Evolutionary conservation across 306 rosid genomes (phyloP), one percentile per base, ranked within the genome.

Genomic region (Dalbergia oliveri): DNA sequence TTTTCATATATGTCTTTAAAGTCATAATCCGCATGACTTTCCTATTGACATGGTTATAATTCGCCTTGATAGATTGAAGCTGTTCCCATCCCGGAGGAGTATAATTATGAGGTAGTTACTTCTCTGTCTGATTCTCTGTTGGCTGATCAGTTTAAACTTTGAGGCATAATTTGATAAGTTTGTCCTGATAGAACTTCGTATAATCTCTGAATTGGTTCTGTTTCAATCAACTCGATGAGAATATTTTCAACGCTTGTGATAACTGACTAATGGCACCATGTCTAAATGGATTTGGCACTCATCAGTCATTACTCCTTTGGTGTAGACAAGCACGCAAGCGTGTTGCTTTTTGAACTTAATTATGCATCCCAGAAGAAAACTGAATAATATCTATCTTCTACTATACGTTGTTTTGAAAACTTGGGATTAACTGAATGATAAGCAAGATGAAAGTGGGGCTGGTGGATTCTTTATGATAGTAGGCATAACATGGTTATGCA

Each of bases 41-140:
- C 61, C 49, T 47, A 9, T 79, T 63, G 51, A 86, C 33, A 8
- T 64, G 67, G 34, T 68, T 84, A 37, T 76, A 44, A 65, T 68
- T 82, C 31, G 62, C 18, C 60, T 67, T 73, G 74, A 71, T 60
- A 92, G 97, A 90, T 92, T 65, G 85, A 51, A 79, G 87, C 87
- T 35, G 64, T 33, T 71, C 66, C 70, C 23, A 82, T 82, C 82
- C 84, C 93, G 0, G 85, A 81, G 56, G 88, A 87, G 67, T 92
- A 79, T 73, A 86, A 39, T 47, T 77, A 78, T 41, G 85, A 92
- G 93, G 94, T 92, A 79, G 69, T 82, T 75, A 53, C 82, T 70
- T 62, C 50, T 51, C 67, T 69, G 6, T 60, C 49, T 72, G 33
- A 18, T 60, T 81, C 41, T 57, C 65, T 72, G 66, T 70, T 71